Evolutionary conservation across 441 rosid species (phyloP), one percentile per base, ranked within the genome.

Genomic region (Pelargonium citronellum): DNA sequence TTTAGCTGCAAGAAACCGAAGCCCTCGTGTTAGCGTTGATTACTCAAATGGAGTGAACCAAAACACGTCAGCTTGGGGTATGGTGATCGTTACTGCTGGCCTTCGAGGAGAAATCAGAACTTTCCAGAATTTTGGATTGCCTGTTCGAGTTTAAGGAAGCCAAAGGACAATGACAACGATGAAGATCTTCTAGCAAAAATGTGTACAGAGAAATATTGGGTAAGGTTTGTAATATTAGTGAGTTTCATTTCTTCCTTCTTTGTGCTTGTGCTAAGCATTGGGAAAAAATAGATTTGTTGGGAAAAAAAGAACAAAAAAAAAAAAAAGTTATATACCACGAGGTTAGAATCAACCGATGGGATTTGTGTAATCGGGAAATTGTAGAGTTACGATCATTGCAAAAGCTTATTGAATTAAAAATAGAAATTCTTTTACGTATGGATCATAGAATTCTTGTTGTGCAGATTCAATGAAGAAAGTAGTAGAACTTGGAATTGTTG

Each of bases 71-170:
- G 97, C 99, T 41, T 89, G 92, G 85, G 87, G 93, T 19, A 83
- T 89, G 93, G 98, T 91, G 70, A 87, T 95, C 64, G 99, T 95
- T n/a, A 89, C 99, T 0, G 98, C 96, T 2, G 88, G 99, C 73
- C 85, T 85, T 65, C 79, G 88, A 68, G 98, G 99, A 20, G 91
- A 95, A 83, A 90, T 95, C 68, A 83, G 84, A 83, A 79, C 89
- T 11, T 92, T 81, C 75, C 98, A 95, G 79, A 95, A 95, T 80
- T 91, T 95, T 80, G 99, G 99, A 71, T 79, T 92, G 78, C 97
- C 98, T 1, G 84, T 87, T 80, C 89, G 86, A 75, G 81, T 87
- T 20, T 89, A 73, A 83, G 67, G 68, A 0, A 47, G 4, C 5
- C 2, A 49, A 69, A 47, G 51, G 44, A 65, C 64, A 10, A 19